Evolutionary conservation across 2,329 filamentous ascomycete genomes (phyloP), one percentile per base, ranked within the genome.

Genomic region (Curvularia sp.): DNA sequence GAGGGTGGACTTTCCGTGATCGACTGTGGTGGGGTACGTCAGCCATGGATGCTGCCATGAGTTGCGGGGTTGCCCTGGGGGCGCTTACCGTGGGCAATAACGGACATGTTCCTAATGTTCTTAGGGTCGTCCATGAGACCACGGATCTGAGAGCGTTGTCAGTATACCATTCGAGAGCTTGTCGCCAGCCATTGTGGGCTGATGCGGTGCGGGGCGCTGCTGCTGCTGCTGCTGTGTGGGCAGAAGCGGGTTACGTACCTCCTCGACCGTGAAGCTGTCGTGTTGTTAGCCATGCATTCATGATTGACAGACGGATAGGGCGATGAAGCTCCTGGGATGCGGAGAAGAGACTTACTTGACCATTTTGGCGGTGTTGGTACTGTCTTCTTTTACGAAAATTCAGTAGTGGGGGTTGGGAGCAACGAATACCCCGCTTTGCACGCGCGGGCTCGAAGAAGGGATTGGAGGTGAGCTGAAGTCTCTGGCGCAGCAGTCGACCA

Each of bases 1-100:
- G 77, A 99, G 88, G 80, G 95, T 99, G 76, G 95, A 99, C 85
- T 99, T 99, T 86, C 95, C 95, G 89, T 99, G 95, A 84, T 99
- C 95, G 89, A 99, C 88, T 87, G 68, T 62, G 41, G 58, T 46
- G 58, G 63, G 58, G 59, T 55, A 60, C 48, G 64, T 77, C 67
- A 75, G 72, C 64, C 41, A 60, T 61, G 35, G 54, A 28, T 58
- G 38, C 39, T 57, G 53, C 49, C 39, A 55, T 39, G 52, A 47
- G 49, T 55, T 57, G 64, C 59, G 63, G 66, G 66, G 58, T 54
- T 61, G 18, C 51, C 28, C 41, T 39, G 31, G 28, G 61, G 47
- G 51, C 54, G 64, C 84, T 78, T 82, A 87, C 85, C 93, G 86
- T 99, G 95, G 82, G 95, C 95, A 92, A 98, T 98, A 82, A 99